phyloP scores from a whole-genome alignment of 257 asterid species.

The Knoxia roxburghii region DNA sequence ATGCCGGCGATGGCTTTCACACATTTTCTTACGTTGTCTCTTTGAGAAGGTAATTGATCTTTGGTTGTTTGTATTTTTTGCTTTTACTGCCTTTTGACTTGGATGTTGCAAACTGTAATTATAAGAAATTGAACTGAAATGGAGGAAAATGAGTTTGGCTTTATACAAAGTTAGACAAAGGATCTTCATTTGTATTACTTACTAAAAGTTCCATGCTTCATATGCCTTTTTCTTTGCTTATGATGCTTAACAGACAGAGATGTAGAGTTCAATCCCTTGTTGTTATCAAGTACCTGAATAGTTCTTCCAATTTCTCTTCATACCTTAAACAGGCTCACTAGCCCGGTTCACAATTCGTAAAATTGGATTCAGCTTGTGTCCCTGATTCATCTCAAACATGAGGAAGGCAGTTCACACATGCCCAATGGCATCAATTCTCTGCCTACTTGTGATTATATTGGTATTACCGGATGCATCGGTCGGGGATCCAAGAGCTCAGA shows the following conservation, averaged over 20 bases:
- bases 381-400: slow-evolving; percentile 21
- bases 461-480: slow-evolving; percentile 30
- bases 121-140: neutral
- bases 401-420: slow-evolving; percentile 11
- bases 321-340: slow-evolving; percentile 10
- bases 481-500: slow-evolving; percentile 62
- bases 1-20: neutral
- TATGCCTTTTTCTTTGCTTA: neutral
- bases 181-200: neutral
- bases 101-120: neutral
- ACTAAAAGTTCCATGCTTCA: neutral
- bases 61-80: neutral
- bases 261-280: neutral
- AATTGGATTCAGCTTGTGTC: slow-evolving; percentile 1
- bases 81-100: neutral
- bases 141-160: neutral
- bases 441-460: slow-evolving; percentile 22
- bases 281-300: neutral
- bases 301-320: slow-evolving; percentile 1
- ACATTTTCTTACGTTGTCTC: neutral
- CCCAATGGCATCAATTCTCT: slow-evolving; percentile 3
- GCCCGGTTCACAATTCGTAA: neutral
- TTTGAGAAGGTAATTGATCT: neutral
- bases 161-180: neutral
- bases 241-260: neutral